Evolutionary conservation across 176 grass and related monocot species (phyloP).

Genomic region (Rhynchospora breviuscula): DNA sequence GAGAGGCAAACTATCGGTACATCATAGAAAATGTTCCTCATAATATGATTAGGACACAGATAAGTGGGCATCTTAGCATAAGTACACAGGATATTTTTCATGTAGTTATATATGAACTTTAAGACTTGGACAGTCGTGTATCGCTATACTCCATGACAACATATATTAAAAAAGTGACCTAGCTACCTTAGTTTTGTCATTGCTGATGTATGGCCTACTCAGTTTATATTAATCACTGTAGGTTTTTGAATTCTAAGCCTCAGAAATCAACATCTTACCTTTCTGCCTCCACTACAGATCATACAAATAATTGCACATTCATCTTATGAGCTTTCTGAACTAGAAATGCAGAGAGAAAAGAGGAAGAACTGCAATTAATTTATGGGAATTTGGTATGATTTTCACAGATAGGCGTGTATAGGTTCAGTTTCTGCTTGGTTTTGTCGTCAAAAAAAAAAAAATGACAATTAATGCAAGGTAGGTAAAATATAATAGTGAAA

Average conservation of each 20-base stretch:
- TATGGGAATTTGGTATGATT: neutral
- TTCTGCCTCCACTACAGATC: slow-evolving; percentile 61
- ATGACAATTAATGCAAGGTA: neutral
- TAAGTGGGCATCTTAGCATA: neutral
- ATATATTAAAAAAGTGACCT: neutral
- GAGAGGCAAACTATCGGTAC: neutral
- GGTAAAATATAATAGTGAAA: no score
- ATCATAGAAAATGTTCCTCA: neutral
- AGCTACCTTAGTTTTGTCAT: neutral
- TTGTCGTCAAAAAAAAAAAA: neutral
- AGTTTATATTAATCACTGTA: neutral
- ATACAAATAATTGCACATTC: neutral
- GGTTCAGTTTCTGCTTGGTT: neutral
- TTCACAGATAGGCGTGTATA: neutral
- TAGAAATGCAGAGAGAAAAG: neutral
- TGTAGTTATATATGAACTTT: neutral
- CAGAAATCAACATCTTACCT: slow-evolving; percentile 45
- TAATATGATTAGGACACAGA: neutral
- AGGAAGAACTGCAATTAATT: neutral
- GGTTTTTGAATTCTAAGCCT: slow-evolving; percentile 27
- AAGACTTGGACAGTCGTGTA: neutral
- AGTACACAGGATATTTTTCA: neutral
- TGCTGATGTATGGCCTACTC: neutral
- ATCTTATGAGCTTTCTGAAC: neutral
- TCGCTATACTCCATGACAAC: neutral